These are phyloP conservation scores for Pythium dissimile DNA, from an alignment of 352 stramenopile genomes.

Conservation along the genomic window DNA sequence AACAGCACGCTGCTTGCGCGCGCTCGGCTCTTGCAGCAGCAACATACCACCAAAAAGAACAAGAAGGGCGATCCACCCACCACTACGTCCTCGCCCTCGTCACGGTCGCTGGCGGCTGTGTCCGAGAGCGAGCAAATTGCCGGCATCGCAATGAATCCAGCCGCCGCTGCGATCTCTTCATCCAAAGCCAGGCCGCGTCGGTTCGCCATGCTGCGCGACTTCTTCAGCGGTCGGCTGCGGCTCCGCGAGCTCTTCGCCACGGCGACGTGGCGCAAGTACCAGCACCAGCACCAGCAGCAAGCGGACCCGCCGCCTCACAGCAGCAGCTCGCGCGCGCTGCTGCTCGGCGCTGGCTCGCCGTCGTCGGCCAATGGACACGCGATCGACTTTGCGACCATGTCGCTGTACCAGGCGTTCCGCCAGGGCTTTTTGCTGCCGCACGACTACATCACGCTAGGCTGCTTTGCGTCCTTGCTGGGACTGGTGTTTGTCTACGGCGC, in stretches of 20 bases:
- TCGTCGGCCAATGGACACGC: slow-evolving; percentile 17
- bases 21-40: slow-evolving; percentile 16
- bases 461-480: slow-evolving; percentile 46
- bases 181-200: neutral
- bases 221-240: slow-evolving; percentile 30
- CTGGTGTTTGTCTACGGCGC: slow-evolving; percentile 68
- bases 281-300: slow-evolving; percentile 22
- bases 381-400: slow-evolving; percentile 70
- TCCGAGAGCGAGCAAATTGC: slow-evolving; percentile 9
- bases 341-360: neutral
- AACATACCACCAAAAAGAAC: slow-evolving; percentile 16
- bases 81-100: neutral
- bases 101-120: neutral
- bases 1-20: slow-evolving; percentile 18
- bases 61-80: neutral
- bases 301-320: slow-evolving; percentile 14
- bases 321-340: slow-evolving; percentile 14
- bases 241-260: slow-evolving; percentile 41
- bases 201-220: slow-evolving; percentile 38
- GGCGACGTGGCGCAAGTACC: slow-evolving; percentile 58
- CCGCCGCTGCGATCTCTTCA: neutral
- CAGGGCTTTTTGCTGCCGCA: slow-evolving; percentile 69
- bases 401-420: slow-evolving; percentile 64
- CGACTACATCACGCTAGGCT: slow-evolving; percentile 70
- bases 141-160: slow-evolving; percentile 15